Percentiles rank a stretch among this genome's conserved stretches.
Conservation (phyloP, 306 rosid species). For the Abrus pulchellus region DNA sequence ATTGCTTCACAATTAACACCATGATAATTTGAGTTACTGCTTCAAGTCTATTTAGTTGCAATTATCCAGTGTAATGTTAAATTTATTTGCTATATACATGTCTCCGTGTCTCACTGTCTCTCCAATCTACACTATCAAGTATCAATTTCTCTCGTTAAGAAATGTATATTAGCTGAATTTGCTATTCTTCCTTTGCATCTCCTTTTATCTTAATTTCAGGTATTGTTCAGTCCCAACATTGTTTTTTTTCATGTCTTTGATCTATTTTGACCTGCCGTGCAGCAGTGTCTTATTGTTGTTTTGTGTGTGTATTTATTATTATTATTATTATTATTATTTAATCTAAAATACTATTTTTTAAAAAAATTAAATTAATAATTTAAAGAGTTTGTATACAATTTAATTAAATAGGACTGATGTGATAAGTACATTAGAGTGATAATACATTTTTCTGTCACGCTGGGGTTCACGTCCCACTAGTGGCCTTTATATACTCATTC, state of each 20-base stretch:
- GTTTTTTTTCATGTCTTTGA: not conserved
- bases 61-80: not conserved
- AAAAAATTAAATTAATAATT: not conserved
- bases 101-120: not conserved
- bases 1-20: conserved; percentile 43
- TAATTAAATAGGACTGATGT: not conserved
- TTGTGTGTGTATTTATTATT: not conserved
- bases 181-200: not conserved
- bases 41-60: conserved; percentile 8
- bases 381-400: not conserved
- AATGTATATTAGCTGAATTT: not conserved
- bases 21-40: not conserved
- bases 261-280: not conserved
- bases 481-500: not conserved
- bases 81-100: not conserved
- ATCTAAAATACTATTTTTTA: no score
- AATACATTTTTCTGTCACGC: not conserved
- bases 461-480: not conserved
- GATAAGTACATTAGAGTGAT: not conserved
- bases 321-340: not conserved
- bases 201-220: not conserved
- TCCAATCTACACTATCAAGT: not conserved
- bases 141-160: not conserved
- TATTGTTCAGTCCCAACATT: not conserved
- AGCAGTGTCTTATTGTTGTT: not conserved